phyloP scores from a whole-genome alignment of 441 rosid species.

The Hura crepitans region DNA sequence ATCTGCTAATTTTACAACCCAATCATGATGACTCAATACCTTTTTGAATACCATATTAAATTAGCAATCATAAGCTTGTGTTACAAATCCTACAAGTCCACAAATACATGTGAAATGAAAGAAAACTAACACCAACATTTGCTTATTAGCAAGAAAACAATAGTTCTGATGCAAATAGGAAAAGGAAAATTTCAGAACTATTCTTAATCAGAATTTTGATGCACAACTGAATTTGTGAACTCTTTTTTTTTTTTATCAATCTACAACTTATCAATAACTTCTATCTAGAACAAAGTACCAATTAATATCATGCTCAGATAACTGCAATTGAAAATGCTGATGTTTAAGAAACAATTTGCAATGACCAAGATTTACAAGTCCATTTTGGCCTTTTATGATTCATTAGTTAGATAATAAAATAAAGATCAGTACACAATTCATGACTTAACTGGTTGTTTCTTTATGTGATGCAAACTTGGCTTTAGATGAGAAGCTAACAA shows the following conservation, averaged over 20 bases:
- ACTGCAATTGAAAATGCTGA: background rate
- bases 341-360: background rate
- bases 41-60: background rate
- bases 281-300: background rate
- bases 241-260: background rate
- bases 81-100: background rate
- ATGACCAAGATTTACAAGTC: background rate
- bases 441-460: too few species aligned
- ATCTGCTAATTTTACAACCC: background rate
- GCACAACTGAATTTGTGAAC: background rate
- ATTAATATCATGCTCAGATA: background rate
- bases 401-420: background rate
- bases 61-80: background rate
- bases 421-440: background rate
- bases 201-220: background rate
- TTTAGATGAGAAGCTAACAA: too few species aligned
- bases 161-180: background rate
- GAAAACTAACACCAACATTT: background rate
- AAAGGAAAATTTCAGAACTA: background rate
- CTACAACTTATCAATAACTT: background rate
- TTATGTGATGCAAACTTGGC: too few species aligned
- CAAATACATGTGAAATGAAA: background rate
- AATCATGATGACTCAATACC: background rate
- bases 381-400: background rate
- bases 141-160: background rate